Evolutionary conservation across 352 stramenopile species (phyloP), one percentile per base, ranked within the genome.

Genomic region (Peronospora destructor): DNA sequence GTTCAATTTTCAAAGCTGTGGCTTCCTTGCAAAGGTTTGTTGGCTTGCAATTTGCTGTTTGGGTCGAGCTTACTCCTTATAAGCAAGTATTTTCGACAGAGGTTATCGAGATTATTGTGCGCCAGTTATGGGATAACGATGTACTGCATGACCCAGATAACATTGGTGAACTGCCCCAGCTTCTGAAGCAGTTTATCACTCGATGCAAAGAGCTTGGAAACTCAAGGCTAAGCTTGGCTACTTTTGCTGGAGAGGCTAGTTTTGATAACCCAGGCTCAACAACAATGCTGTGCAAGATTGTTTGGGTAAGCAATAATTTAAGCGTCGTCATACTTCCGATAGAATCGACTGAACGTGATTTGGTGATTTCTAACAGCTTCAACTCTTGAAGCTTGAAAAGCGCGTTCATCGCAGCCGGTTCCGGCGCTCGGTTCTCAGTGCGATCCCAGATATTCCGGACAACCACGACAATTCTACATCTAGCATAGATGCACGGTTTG

Each of bases 391-490:
- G 38, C 52, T 86, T 34, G 73, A 85, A 19, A 86, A 82, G 47
- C 39, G 68, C 29, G 76, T 86, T 19, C 68, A 81, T 45, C 71
- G 73, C 8, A 73, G 49, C 53, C 68, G 79, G 11, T 91, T 75
- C 26, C 50, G 48, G 23, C 23, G 50, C 9, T 53, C 35, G 10
- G 32, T 71, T 36, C 45, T 71, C 5, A 58, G 41, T 40, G 32
- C 40, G 13, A 68, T 71, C n/a, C 42, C 45, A 29, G 33, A 37
- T 59, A 34, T 36, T 33, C 8, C 41, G 21, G 36, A 51, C 12
- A 45, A 29, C 21, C 34, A 51, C 9, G 43, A 61, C 35, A 29
- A 16, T 12, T 38, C 53, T 34, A 13, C n/a, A n/a, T 13, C 4
- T 9, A 39, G 28, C 42, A 11, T 12, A 26, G 11, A 23, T 42